A percentile compares a stretch with the other conserved stretches of the same genome.
These are phyloP conservation scores for Colletotrichum chlorophyti DNA, from an alignment of 2,329 filamentous ascomycete species.

Conservation along the genomic window DNA sequence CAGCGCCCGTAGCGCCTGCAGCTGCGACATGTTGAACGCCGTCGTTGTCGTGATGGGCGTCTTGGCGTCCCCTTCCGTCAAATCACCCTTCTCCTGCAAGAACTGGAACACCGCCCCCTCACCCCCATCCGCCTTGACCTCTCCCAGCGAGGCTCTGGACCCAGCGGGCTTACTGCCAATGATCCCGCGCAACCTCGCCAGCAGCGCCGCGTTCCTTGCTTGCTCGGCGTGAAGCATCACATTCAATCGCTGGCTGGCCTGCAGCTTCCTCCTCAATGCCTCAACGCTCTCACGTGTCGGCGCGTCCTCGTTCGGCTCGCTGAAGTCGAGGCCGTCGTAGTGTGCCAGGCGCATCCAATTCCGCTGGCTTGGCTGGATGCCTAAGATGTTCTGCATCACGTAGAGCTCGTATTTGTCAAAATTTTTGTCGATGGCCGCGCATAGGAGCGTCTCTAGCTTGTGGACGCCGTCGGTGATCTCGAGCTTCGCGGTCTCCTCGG, in stretches of 20 bases:
- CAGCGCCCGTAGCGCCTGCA: constrained; percentile 78
- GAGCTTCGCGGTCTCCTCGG: constrained; percentile 50
- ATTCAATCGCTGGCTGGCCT: constrained; percentile 81
- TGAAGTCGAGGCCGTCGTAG: constrained; percentile 74
- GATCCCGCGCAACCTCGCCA: constrained; percentile 64
- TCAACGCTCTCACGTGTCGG: constrained; percentile 71
- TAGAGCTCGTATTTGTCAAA: constrained; percentile 92
- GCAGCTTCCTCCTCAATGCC: constrained; percentile 74
- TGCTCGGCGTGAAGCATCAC: constrained; percentile 73
- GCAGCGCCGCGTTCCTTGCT: constrained; percentile 73
- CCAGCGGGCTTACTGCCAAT: constrained; percentile 39
- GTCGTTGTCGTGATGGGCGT: constrained; percentile 73
- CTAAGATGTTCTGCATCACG: constrained; percentile 84
- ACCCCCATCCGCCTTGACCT: constrained; percentile 34
- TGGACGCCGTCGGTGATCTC: constrained; percentile 92
- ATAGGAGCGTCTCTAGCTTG: constrained; percentile 82
- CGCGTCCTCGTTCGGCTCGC: constrained; percentile 25
- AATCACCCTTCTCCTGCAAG: constrained; percentile 58
- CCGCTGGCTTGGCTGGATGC: constrained; percentile 71
- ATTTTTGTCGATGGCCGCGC: constrained; percentile 81
- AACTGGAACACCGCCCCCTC: constrained; percentile 58
- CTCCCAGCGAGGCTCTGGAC: constrained; percentile 29
- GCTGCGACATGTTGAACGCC: constrained; percentile 81
- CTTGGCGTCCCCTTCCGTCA: constrained; percentile 57
- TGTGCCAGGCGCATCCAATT: constrained; percentile 84